Evolutionary conservation across 345 rosid genomes (phyloP).

Genomic region (Cochlearia excelsa): DNA sequence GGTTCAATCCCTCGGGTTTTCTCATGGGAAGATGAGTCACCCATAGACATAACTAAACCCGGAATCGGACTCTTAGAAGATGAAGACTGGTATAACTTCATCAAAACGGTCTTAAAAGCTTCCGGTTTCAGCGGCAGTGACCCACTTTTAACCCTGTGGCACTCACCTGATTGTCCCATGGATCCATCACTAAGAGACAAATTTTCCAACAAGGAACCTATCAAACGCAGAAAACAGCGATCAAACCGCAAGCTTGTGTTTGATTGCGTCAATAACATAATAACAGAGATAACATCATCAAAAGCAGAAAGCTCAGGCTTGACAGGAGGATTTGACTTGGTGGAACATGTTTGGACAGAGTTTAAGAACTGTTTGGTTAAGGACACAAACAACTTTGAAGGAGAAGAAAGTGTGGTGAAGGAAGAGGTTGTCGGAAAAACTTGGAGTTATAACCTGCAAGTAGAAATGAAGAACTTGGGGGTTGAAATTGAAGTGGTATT

Average conservation of each 20-base stretch:
- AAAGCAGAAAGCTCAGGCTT: conserved; percentile 8
- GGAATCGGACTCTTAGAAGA: conserved; percentile 40
- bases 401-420: conserved; percentile 56
- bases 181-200: conserved; percentile 69
- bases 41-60: conserved; percentile 39
- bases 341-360: conserved; percentile 63
- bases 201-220: conserved; percentile 46
- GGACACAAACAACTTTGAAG: conserved; percentile 39
- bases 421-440: conserved; percentile 70
- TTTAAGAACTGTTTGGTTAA: conserved; percentile 39
- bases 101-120: conserved; percentile 48
- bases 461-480: conserved; percentile 53
- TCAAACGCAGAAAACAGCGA: conserved; percentile 60
- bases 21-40: conserved; percentile 54
- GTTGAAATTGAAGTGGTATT: conserved; percentile 57
- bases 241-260: conserved; percentile 64
- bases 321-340: conserved; percentile 32
- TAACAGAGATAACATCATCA: conserved; percentile 40
- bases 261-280: conserved; percentile 66
- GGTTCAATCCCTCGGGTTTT: conserved; percentile 60
- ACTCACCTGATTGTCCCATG: conserved; percentile 71
- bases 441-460: conserved; percentile 53
- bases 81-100: conserved; percentile 58
- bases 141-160: conserved; percentile 50
- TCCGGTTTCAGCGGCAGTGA: conserved; percentile 51